Percentiles rank a stretch among this genome's conserved stretches.
Evolutionary conservation across 2,329 filamentous ascomycete species (phyloP).

Genomic region (Fusarium dlaminii): DNA sequence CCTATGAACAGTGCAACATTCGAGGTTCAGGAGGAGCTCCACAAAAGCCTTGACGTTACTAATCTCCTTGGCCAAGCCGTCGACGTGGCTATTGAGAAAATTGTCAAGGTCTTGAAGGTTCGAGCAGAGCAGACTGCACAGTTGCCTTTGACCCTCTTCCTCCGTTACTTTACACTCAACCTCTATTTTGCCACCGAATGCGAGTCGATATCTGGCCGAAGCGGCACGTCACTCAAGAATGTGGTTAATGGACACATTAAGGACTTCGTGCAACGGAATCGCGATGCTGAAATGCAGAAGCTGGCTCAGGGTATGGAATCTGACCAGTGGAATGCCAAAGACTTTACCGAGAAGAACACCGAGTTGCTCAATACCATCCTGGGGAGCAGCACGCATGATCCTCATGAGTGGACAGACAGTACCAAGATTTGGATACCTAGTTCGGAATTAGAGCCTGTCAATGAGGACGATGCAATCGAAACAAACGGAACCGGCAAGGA

Average conservation of each 20-base stretch:
- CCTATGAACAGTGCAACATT: conserved; percentile 45
- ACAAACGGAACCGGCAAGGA: conserved; percentile 65
- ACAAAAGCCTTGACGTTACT: conserved; percentile 78
- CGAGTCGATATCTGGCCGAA: conserved; percentile 82
- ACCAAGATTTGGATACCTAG: conserved; percentile 67
- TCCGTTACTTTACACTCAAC: conserved; percentile 85
- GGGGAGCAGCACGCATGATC: conserved; percentile 76
- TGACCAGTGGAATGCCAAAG: conserved; percentile 81
- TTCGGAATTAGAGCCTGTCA: conserved; percentile 49
- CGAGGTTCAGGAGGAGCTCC: conserved; percentile 77
- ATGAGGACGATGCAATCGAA: conserved; percentile 50
- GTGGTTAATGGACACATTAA: conserved; percentile 85
- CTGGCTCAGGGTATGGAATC: conserved; percentile 81
- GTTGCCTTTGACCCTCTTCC: conserved; percentile 74
- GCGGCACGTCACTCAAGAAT: conserved; percentile 78
- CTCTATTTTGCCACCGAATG: conserved; percentile 87
- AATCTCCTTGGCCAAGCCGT: conserved; percentile 83
- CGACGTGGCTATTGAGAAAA: conserved; percentile 81
- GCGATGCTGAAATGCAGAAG: conserved; percentile 77
- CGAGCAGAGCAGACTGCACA: conserved; percentile 77
- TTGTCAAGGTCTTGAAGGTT: conserved; percentile 79
- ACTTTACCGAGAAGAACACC: conserved; percentile 73
- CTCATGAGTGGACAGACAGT: conserved; percentile 70
- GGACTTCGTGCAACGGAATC: conserved; percentile 78
- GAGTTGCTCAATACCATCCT: conserved; percentile 71